Conservation (phyloP, 768 basidiomycete genomes). For the Paxillus involutus region DNA sequence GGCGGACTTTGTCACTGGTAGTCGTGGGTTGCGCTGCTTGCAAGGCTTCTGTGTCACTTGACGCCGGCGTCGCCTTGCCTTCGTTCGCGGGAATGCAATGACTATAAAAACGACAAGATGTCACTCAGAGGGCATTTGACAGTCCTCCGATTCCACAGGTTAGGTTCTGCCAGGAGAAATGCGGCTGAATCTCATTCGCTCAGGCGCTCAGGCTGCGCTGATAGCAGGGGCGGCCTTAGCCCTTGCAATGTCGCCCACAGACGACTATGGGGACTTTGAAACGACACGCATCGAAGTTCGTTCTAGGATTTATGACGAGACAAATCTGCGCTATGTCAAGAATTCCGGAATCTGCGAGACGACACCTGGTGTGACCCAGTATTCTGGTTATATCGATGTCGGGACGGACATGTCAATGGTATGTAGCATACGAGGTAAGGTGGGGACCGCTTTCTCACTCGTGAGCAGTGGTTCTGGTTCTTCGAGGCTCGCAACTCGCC, state of each 20-base stretch:
- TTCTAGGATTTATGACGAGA: constrained; percentile 21
- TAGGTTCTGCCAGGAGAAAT: constrained; percentile 9
- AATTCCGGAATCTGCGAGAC: constrained; percentile 69
- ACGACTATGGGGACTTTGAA: background rate
- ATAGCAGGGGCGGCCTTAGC: background rate
- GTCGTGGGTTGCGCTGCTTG: too few species aligned
- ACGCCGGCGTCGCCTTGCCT: too few species aligned
- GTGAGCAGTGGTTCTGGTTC: constrained; percentile 60
- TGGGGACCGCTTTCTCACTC: background rate
- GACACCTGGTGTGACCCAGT: constrained; percentile 56
- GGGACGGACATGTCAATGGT: constrained; percentile 61
- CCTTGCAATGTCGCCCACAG: background rate
- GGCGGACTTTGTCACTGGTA: too few species aligned
- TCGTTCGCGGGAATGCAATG: too few species aligned
- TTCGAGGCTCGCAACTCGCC: too few species aligned
- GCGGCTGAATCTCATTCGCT: constrained; percentile 5
- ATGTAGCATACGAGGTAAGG: constrained; percentile 3
- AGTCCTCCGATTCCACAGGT: background rate
- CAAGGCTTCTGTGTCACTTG: too few species aligned
- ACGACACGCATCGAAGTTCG: constrained; percentile 2
- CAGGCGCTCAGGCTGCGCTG: background rate
- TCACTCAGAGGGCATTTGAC: background rate
- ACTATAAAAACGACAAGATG: background rate
- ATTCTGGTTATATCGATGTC: constrained; percentile 63
- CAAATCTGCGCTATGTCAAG: constrained; percentile 46